Conservation (phyloP, 176 grass and related monocot species). For the Melocanna baccifera region DNA sequence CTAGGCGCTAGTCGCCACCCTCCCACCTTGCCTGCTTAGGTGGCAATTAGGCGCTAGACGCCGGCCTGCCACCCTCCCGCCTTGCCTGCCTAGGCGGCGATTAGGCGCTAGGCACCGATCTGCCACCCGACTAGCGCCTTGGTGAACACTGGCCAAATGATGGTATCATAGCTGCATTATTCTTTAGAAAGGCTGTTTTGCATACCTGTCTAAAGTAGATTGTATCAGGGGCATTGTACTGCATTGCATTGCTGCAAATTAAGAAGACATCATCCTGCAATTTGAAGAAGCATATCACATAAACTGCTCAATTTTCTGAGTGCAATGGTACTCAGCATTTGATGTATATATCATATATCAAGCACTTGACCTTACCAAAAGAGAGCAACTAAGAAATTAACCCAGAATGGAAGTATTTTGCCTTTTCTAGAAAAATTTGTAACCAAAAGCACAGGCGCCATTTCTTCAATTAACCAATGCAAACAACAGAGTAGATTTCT, state of each 20-base stretch:
- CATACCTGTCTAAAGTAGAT: slow-evolving; percentile 98
- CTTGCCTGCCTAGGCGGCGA: no score
- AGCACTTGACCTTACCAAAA: background rate
- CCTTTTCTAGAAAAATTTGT: background rate
- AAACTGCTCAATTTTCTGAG: background rate
- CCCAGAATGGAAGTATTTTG: background rate
- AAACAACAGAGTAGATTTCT: background rate
- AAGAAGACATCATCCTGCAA: slow-evolving; percentile 97
- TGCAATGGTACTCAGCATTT: background rate
- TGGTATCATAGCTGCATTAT: background rate
- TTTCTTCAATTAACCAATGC: background rate
- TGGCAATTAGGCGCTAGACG: no score
- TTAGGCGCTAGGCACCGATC: no score
- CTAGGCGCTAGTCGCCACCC: no score
- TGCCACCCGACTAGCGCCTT: no score
- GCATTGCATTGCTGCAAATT: slow-evolving; percentile 97
- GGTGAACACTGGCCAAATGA: background rate
- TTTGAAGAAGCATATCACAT: slow-evolving; percentile 33
- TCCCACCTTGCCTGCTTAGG: no score
- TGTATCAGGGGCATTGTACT: slow-evolving; percentile 97
- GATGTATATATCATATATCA: background rate
- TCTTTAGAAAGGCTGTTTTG: slow-evolving; percentile 7
- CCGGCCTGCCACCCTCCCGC: no score
- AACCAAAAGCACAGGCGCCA: background rate
- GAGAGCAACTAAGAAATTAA: background rate